These are phyloP conservation scores for Xylaria sp. DNA, from an alignment of 2,329 filamentous ascomycete species.

Conservation along the genomic window DNA sequence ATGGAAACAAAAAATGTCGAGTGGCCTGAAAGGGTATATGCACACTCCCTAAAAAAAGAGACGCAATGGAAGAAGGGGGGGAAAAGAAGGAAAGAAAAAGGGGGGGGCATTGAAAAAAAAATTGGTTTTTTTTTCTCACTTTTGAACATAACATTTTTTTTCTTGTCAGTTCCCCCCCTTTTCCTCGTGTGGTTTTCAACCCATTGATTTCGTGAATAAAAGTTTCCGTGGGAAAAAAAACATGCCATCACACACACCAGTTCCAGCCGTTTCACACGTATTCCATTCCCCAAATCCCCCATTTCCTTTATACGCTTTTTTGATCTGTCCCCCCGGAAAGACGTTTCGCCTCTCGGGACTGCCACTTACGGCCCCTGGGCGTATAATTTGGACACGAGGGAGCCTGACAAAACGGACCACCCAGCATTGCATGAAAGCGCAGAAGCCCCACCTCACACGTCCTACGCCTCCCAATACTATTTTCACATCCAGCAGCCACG, in stretches of 20 bases:
- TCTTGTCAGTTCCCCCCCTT: too few species aligned
- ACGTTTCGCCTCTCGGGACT: not conserved
- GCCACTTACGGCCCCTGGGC: not conserved
- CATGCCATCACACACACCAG: not conserved
- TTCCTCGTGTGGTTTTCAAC: too few species aligned
- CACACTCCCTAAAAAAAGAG: slow-evolving; percentile 13
- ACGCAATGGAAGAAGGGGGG: slow-evolving; percentile 3
- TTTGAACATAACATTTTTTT: too few species aligned
- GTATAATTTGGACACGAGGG: not conserved
- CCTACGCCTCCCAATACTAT: slow-evolving; percentile 10
- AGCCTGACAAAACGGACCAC: slow-evolving; percentile 7
- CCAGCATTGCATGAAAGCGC: slow-evolving; percentile 14
- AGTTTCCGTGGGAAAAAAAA: slow-evolving; percentile 10
- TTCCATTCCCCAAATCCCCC: slow-evolving; percentile 4
- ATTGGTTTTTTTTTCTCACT: not conserved
- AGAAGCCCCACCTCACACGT: slow-evolving; percentile 7
- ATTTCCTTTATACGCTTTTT: slow-evolving; percentile 20
- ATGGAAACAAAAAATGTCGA: not conserved
- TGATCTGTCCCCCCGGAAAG: slow-evolving; percentile 12
- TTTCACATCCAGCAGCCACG: slow-evolving; percentile 11
- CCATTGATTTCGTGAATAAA: slow-evolving; percentile 5
- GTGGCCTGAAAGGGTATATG: slow-evolving; percentile 18
- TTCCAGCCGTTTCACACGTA: slow-evolving; percentile 1
- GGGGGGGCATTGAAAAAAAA: slow-evolving; percentile 1
- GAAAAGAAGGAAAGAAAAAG: slow-evolving; percentile 5